Evolutionary conservation across 1,284 basidiomycete genomes (phyloP), one percentile per base, ranked within the genome.

Genomic region (Pholiota adiposa): DNA sequence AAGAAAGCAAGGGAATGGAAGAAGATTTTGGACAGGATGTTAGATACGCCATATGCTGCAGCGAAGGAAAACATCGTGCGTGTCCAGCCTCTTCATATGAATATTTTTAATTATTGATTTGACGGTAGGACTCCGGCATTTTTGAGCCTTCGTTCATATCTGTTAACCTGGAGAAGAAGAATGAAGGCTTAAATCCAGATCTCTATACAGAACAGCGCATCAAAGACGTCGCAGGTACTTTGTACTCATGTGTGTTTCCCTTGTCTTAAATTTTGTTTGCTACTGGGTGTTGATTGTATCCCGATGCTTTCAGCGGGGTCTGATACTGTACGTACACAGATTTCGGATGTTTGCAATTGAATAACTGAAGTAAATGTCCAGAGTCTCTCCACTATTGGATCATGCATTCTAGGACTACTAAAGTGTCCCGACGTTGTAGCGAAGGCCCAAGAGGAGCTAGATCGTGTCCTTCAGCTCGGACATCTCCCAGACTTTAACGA

Each of bases 1-100:
- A 63, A 65, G 16, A 69, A 69, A 54, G 73, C 71, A 2, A 59
- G 62, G 25, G 65, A 69, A 57, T 74, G 72, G 70, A 60, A 51
- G n/a, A 51, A 58, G 27, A 54, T 60, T 23, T 44, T 60, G 3
- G 23, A 27, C 27, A 36, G 8, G 64, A 67, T 70, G 65, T 46
- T 57, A 31, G 65, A 70, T 1, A 43, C 56, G 21, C 68, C 67
- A 2, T 65, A 63, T 50, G 48, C 43, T 25, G 61, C 64, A 40
- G 60, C 57, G 4, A 62, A 62, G 46, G 43, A 59, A 4, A 58
- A 64, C n/a, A 62, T 65, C 21, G 63, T 66, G 21, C 3, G 60
- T 43, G 2, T 2, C 27, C 9, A 21, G n/a, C 25, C 31, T 33
- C 31, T 33, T 33, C 12, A 12, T 2, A 3, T 18, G n/a, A 31